Evolutionary conservation across 1,284 basidiomycete species (phyloP).

Genomic region (Leccinum huronense): DNA sequence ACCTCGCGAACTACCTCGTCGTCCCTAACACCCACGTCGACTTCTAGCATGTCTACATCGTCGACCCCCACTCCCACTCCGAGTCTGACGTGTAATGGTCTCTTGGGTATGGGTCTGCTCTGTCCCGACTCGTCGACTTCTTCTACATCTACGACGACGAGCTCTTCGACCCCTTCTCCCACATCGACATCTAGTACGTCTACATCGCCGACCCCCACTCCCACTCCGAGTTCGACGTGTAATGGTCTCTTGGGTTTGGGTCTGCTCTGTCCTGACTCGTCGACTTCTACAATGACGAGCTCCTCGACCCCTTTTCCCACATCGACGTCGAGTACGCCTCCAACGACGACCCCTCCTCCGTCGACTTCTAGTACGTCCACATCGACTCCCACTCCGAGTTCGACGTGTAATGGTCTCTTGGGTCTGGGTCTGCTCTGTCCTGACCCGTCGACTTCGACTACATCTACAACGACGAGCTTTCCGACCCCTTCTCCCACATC

Average conservation of each 20-base stretch:
- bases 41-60: no score
- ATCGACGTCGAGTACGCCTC: not conserved
- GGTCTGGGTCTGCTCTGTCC: conserved; percentile 17
- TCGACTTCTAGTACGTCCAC: not conserved
- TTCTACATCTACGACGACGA: conserved; percentile 12
- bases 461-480: conserved; percentile 8
- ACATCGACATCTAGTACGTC: not conserved
- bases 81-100: conserved; percentile 17
- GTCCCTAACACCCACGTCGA: no score
- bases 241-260: not conserved
- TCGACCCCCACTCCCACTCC: not conserved
- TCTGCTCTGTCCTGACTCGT: not conserved
- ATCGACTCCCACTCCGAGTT: not conserved
- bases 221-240: not conserved
- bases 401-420: conserved; percentile 1
- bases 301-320: not conserved
- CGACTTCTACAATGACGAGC: not conserved
- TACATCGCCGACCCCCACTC: not conserved
- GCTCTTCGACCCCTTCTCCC: not conserved
- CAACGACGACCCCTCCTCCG: not conserved
- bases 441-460: conserved; percentile 12
- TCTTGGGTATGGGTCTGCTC: conserved; percentile 16
- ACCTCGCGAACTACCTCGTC: not conserved
- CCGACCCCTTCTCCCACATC: not conserved
- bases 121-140: conserved; percentile 13